A percentile compares a stretch with the other conserved stretches of the same genome.
phyloP scores from a whole-genome alignment of 2,329 filamentous ascomycete genomes.

The Alternaria incomplexa region DNA sequence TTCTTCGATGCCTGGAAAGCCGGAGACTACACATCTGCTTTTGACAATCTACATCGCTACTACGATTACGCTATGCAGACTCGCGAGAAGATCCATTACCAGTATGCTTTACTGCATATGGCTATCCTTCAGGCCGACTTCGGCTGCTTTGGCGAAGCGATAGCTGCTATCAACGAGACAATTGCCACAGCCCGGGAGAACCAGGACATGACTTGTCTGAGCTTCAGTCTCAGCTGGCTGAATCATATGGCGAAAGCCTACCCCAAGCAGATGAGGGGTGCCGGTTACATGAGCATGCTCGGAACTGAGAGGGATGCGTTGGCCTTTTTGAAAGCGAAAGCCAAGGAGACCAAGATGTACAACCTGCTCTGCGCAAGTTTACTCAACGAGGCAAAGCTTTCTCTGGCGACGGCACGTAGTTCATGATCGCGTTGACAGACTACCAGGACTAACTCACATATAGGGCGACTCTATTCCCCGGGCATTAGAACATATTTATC shows the following conservation, averaged over 20 bases:
- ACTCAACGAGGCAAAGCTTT: slow-evolving; percentile 83
- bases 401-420: slow-evolving; percentile 70
- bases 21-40: slow-evolving; percentile 86
- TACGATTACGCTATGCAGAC: slow-evolving; percentile 96
- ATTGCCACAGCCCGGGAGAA: slow-evolving; percentile 95
- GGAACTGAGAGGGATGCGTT: slow-evolving; percentile 82
- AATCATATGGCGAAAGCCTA: slow-evolving; percentile 92
- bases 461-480: slow-evolving; percentile 64
- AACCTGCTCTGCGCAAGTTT: slow-evolving; percentile 81
- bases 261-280: slow-evolving; percentile 72
- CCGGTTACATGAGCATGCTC: slow-evolving; percentile 74
- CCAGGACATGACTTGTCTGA: slow-evolving; percentile 88
- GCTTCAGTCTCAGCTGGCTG: slow-evolving; percentile 94
- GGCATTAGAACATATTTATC: slow-evolving; percentile 79
- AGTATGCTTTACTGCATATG: slow-evolving; percentile 92
- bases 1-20: slow-evolving; percentile 93
- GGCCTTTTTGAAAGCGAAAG: slow-evolving; percentile 81
- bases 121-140: slow-evolving; percentile 95
- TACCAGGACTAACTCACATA: background rate
- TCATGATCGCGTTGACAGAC: background rate
- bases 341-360: slow-evolving; percentile 86
- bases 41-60: slow-evolving; percentile 90
- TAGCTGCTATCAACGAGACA: slow-evolving; percentile 94
- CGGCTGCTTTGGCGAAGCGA: slow-evolving; percentile 85
- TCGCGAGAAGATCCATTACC: slow-evolving; percentile 83